Percentiles rank a stretch among this genome's conserved stretches.
These are phyloP conservation scores for Zygosaccharomyces siamensis DNA, from an alignment of 805 yeast species.

Conservation along the genomic window DNA sequence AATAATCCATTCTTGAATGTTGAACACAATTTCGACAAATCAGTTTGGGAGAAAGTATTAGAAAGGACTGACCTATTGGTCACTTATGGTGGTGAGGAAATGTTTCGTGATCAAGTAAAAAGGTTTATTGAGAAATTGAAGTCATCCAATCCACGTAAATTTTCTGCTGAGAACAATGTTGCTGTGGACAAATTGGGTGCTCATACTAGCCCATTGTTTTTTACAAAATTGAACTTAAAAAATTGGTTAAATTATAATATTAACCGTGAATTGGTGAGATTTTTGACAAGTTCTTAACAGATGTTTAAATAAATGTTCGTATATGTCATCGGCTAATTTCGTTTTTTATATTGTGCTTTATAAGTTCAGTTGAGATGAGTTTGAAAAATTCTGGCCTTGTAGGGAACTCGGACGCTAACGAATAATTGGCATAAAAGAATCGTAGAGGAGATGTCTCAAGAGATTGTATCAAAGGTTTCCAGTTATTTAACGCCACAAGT, in stretches of 20 bases:
- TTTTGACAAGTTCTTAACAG: slow-evolving; percentile 4
- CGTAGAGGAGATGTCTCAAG: slow-evolving; percentile 46
- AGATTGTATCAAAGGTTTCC: slow-evolving; percentile 43
- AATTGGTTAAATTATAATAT: slow-evolving; percentile 8
- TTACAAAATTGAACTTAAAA: not conserved
- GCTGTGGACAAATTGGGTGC: slow-evolving; percentile 14
- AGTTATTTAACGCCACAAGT: slow-evolving; percentile 42
- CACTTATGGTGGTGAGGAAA: slow-evolving; percentile 25
- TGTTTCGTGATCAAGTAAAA: slow-evolving; percentile 19
- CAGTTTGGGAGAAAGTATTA: slow-evolving; percentile 17
- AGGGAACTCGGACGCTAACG: not conserved
- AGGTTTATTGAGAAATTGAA: slow-evolving; percentile 10
- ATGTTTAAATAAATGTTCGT: not conserved
- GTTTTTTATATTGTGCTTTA: not conserved
- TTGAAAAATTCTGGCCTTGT: not conserved
- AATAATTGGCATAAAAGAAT: not conserved
- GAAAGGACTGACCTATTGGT: slow-evolving; percentile 11
- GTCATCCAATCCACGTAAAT: not conserved
- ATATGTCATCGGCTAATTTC: not conserved
- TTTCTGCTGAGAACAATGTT: slow-evolving; percentile 7
- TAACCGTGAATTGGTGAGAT: slow-evolving; percentile 7
- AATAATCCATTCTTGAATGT: slow-evolving; percentile 17
- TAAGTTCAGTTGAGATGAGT: not conserved
- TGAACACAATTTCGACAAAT: slow-evolving; percentile 17
- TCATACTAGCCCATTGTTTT: slow-evolving; percentile 18